Evolutionary conservation across 371 early-diverging fungal species (phyloP).

Genomic region (Parasitella parasitica): DNA sequence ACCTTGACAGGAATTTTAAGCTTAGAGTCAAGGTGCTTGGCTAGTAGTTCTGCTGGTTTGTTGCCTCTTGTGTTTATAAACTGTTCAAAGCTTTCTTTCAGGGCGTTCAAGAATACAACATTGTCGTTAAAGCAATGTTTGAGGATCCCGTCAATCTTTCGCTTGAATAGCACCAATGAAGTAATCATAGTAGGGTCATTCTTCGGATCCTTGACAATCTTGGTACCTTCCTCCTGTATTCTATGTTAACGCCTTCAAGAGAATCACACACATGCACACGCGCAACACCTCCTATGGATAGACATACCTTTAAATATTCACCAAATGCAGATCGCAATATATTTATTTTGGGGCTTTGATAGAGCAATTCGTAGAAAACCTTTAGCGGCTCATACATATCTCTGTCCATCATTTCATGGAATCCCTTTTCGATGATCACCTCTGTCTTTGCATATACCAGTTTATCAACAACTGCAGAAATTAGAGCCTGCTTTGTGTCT

Average conservation of each 20-base stretch:
- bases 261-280: too few species aligned
- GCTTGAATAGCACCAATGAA: constrained; percentile 68
- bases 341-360: constrained; percentile 9
- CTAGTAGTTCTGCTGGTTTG: constrained; percentile 89
- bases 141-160: constrained; percentile 65
- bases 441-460: constrained; percentile 62
- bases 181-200: constrained; percentile 55
- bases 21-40: constrained; percentile 75
- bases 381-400: constrained; percentile 58
- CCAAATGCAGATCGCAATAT: constrained; percentile 28
- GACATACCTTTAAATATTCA: constrained; percentile 34
- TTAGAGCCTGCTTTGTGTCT: constrained; percentile 62
- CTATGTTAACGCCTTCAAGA: too few species aligned
- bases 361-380: constrained; percentile 46
- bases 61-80: constrained; percentile 84
- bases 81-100: constrained; percentile 84
- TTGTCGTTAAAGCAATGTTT: constrained; percentile 61
- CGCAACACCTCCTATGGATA: neutral
- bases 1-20: constrained; percentile 51
- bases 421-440: constrained; percentile 63
- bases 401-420: constrained; percentile 67
- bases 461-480: constrained; percentile 60
- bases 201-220: constrained; percentile 27
- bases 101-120: constrained; percentile 58
- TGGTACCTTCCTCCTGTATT: neutral